A percentile compares a stretch with the other conserved stretches of the same genome.
Evolutionary conservation across 768 basidiomycete species (phyloP).

Genomic region (Hygrophorus russula): DNA sequence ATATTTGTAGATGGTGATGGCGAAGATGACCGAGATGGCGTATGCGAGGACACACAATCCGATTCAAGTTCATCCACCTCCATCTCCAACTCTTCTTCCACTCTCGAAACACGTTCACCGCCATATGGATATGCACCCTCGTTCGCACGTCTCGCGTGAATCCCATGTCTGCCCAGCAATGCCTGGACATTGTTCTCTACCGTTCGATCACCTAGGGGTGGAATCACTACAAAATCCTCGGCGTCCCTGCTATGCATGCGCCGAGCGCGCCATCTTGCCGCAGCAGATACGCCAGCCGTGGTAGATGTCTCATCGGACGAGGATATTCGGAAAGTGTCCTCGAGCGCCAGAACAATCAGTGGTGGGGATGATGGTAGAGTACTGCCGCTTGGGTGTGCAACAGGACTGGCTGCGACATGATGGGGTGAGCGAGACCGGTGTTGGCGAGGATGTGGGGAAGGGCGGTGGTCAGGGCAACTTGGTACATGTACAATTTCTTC

Average conservation of each 20-base stretch:
- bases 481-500: constrained; percentile 60
- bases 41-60: constrained; percentile 41
- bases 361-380: constrained; percentile 10
- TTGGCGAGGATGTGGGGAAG: constrained; percentile 4
- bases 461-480: constrained; percentile 14
- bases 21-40: constrained; percentile 26
- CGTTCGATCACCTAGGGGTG: constrained; percentile 40
- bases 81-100: constrained; percentile 22
- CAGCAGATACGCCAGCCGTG: constrained; percentile 4
- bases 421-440: constrained; percentile 3
- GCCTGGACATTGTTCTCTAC: constrained; percentile 50
- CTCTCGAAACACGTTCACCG: neutral
- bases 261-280: constrained; percentile 13
- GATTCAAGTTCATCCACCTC: constrained; percentile 44
- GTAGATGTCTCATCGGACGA: constrained; percentile 12
- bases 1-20: constrained; percentile 26
- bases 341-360: constrained; percentile 36
- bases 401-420: constrained; percentile 1
- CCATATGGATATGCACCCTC: constrained; percentile 14
- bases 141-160: constrained; percentile 24
- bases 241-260: constrained; percentile 22
- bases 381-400: neutral
- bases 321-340: constrained; percentile 48
- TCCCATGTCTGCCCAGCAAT: constrained; percentile 38
- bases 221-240: constrained; percentile 45